Conservation (phyloP, 495 filamentous ascomycete genomes). For the Penicillium salamii region DNA sequence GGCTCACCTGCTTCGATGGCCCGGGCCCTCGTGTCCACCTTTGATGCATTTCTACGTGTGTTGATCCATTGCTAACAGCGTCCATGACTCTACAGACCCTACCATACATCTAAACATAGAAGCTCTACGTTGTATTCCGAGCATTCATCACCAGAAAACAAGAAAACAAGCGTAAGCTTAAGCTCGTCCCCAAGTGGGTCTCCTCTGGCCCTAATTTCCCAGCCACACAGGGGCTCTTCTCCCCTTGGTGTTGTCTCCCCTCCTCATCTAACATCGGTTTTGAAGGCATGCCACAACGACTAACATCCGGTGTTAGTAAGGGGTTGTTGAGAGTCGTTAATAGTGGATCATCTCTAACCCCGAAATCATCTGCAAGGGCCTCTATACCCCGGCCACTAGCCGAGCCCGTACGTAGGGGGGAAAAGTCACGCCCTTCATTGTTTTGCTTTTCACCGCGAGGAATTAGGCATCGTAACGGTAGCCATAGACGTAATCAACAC, state of each 20-base stretch:
- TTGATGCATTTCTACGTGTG: neutral
- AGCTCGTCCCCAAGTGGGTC: conserved; percentile 11
- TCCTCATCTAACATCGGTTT: conserved; percentile 1
- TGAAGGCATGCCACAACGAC: conserved; percentile 18
- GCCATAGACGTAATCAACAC: too few relatives aligned
- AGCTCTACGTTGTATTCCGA: neutral
- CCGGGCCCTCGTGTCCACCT: neutral
- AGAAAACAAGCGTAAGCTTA: neutral
- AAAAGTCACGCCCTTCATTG: conserved; percentile 21
- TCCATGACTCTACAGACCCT: too few relatives aligned
- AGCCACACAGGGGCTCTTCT: conserved; percentile 8
- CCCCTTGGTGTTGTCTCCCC: neutral
- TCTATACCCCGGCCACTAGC: conserved; percentile 2
- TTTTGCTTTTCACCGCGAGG: conserved; percentile 15
- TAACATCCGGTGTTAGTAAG: neutral
- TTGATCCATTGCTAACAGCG: conserved; percentile 3
- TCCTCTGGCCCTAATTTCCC: conserved; percentile 6
- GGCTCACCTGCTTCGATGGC: neutral
- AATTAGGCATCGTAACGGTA: conserved; percentile 17
- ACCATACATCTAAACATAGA: neutral
- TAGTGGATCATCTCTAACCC: conserved; percentile 13
- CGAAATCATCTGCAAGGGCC: conserved; percentile 20
- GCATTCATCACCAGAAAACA: neutral
- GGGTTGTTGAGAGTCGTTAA: neutral
- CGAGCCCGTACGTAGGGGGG: conserved; percentile 7